Conservation (phyloP, 2,329 filamentous ascomycete genomes). For the Cytospora piceae region DNA sequence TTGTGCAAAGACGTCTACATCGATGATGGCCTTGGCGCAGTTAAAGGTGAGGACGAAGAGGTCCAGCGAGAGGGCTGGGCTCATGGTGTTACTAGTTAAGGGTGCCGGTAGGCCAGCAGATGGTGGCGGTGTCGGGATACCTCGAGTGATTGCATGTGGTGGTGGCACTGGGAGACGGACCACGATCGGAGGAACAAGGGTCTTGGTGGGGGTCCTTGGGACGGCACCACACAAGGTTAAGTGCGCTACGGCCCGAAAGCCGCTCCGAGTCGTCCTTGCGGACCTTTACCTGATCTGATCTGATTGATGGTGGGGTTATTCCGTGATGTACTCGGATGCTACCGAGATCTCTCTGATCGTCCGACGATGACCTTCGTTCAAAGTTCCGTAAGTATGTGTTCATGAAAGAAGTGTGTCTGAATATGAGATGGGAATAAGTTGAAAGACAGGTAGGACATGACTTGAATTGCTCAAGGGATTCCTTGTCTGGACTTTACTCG, state of each 20-base stretch:
- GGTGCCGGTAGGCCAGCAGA: conserved; percentile 3
- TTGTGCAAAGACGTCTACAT: conserved; percentile 70
- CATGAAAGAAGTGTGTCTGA: too few relatives aligned
- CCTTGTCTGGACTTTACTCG: not conserved
- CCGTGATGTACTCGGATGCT: not conserved
- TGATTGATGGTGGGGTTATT: conserved; percentile 1
- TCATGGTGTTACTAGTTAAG: conserved; percentile 29
- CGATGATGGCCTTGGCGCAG: conserved; percentile 73
- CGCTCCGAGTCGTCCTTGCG: not conserved
- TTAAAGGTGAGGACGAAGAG: conserved; percentile 89
- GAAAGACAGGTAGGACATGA: too few relatives aligned
- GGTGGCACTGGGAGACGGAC: not conserved
- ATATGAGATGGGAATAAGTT: too few relatives aligned
- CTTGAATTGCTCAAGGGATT: not conserved
- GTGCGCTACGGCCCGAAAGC: conserved; percentile 2
- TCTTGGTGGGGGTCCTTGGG: not conserved
- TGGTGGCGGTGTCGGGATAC: conserved; percentile 16
- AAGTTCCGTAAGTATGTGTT: not conserved
- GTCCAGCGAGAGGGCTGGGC: conserved; percentile 54
- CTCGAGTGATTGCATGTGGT: not conserved
- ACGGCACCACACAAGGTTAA: not conserved
- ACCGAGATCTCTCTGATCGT: not conserved
- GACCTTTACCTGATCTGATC: not conserved
- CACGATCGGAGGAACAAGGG: not conserved
- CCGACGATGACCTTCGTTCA: not conserved